These are phyloP conservation scores for Paxillus ammoniavirescens DNA, from an alignment of 768 basidiomycete genomes.

Conservation along the genomic window DNA sequence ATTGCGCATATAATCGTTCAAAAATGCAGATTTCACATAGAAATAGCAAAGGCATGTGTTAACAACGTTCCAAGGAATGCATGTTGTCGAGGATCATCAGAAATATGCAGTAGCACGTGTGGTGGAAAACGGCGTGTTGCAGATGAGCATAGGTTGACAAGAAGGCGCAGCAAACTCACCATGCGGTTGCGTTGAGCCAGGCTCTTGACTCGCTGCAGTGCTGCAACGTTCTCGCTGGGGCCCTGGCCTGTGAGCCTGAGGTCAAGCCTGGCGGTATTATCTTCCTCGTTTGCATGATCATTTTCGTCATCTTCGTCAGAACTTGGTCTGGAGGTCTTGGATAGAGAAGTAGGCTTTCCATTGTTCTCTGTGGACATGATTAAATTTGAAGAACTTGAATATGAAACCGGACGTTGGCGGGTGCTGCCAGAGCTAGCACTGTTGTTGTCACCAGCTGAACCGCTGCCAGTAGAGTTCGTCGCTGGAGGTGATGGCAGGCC, in stretches of 20 bases:
- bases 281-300: constrained; percentile 55
- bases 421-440: constrained; percentile 41
- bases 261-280: constrained; percentile 58
- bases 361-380: constrained; percentile 42
- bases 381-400: constrained; percentile 22
- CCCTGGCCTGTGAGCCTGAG: constrained; percentile 33
- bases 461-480: constrained; percentile 82
- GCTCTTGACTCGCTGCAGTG: constrained; percentile 67
- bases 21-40: constrained; percentile 3
- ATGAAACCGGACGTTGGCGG: constrained; percentile 33
- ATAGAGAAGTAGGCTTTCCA: constrained; percentile 31
- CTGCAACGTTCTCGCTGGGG: constrained; percentile 53
- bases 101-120: constrained; percentile 31
- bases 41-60: constrained; percentile 5
- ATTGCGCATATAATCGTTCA: constrained; percentile 20
- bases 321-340: constrained; percentile 28
- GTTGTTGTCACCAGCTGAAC: constrained; percentile 64
- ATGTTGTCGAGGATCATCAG: constrained; percentile 9
- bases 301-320: constrained; percentile 48
- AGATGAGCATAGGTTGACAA: constrained; percentile 19
- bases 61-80: background rate
- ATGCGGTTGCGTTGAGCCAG: constrained; percentile 71
- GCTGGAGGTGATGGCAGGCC: constrained; percentile 83
- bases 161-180: constrained; percentile 43
- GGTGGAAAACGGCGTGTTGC: constrained; percentile 23